Evolutionary conservation across 2,329 filamentous ascomycete genomes (phyloP), one percentile per base, ranked within the genome.

Genomic region (Ophiostoma populinum): DNA sequence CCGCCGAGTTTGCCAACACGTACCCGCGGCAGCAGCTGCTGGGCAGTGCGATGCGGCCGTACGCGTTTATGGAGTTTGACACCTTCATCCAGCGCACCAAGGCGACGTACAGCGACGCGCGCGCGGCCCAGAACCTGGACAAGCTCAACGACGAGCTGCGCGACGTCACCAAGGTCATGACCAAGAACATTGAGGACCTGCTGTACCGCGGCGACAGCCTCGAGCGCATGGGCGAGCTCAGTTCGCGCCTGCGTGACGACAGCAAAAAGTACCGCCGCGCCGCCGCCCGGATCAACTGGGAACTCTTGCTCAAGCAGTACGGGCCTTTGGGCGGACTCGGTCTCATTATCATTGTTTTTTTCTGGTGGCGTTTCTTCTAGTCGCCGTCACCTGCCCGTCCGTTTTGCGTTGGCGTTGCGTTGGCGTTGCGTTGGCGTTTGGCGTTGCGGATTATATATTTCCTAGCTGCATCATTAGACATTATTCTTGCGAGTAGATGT

Each of bases 121-220:
- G 90, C 45, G 90, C 90, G 12, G 73, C 81, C 11, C 80, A 86
- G 58, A 95, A 95, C 58, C 70, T 98, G 39, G 83, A 92, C 57
- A 85, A 87, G 59, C 65, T 98, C 45, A 95, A 98, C 52, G 83
- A 94, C 52, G 92, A 98, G 66, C 70, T 98, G 45, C 79, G 86
- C 55, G 90, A 95, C 57, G 92, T 98, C 37, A 95, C 90, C 1
- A 86, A 94, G 61, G 86, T 98, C 51, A 98, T 98, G 92, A 95
- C 86, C 37, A 95, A 95, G 71, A 98, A 98, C 56, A 95, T 98
- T 47, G 90, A 98, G 64, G 90, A 98, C 55, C 61, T 98, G 51
- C 63, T 98, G 35, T 98, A 98, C 55, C 67, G 92, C 42, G 90
- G 90, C 19, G 90, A 98, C 54, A 90, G 77, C 49, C 59, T 98